phyloP scores from a whole-genome alignment of 352 stramenopile species.

The Phytophthora ramorum region DNA sequence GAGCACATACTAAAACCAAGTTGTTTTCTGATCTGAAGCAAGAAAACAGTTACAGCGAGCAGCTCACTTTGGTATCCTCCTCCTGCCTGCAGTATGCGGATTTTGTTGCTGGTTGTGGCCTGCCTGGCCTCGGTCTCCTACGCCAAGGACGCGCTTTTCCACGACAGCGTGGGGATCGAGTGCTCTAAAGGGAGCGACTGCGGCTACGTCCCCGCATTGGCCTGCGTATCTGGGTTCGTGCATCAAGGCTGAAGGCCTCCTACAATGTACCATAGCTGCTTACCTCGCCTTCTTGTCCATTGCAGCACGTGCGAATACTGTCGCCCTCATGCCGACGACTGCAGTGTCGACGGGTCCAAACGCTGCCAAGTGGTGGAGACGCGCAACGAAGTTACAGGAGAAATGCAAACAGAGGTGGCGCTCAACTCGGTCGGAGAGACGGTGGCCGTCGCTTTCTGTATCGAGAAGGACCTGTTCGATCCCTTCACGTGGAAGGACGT shows the following conservation, averaged over 20 bases:
- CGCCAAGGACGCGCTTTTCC: conserved; percentile 29
- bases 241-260: not conserved
- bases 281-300: conserved; percentile 3
- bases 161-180: conserved; percentile 46
- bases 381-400: conserved; percentile 42
- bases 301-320: conserved; percentile 79
- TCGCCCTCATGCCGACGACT: conserved; percentile 56
- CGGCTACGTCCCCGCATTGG: conserved; percentile 76
- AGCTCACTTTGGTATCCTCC: conserved; percentile 18
- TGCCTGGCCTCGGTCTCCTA: conserved; percentile 9
- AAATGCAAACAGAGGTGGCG: conserved; percentile 42
- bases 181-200: conserved; percentile 69
- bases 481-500: conserved; percentile 78
- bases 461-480: conserved; percentile 85
- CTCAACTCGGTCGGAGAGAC: conserved; percentile 40
- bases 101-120: conserved; percentile 9
- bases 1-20: conserved; percentile 7
- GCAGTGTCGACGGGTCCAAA: conserved; percentile 64
- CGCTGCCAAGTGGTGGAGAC: conserved; percentile 59
- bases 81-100: conserved; percentile 6
- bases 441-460: conserved; percentile 64
- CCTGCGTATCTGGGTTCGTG: conserved; percentile 64
- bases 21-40: not conserved
- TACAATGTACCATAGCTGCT: conserved; percentile 2
- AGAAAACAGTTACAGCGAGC: not conserved